Evolutionary conservation across 768 basidiomycete species (phyloP).

Genomic region (Leccinellum luteum): DNA sequence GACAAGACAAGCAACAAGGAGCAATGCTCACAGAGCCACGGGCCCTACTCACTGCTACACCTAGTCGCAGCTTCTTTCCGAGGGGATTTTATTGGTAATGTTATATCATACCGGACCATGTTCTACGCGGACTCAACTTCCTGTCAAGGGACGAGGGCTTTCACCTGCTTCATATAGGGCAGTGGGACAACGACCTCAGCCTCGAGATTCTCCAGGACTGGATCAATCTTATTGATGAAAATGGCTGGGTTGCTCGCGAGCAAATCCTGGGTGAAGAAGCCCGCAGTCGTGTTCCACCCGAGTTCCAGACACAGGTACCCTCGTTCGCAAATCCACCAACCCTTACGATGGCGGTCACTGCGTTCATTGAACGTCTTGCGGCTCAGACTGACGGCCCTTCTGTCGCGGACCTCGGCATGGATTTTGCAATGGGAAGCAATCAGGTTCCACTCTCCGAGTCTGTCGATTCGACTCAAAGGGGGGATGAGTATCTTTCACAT

Average conservation of each 20-base stretch:
- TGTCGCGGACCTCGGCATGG: constrained; percentile 65
- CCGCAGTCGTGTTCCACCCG: constrained; percentile 85
- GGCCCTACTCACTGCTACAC: constrained; percentile 85
- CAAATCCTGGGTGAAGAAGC: constrained; percentile 97
- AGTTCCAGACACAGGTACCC: constrained; percentile 93
- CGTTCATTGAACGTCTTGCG: constrained; percentile 77
- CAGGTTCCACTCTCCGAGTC: constrained; percentile 49
- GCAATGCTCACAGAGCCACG: constrained; percentile 70
- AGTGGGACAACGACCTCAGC: constrained; percentile 91
- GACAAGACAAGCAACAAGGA: constrained; percentile 42
- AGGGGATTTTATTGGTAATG: constrained; percentile 92
- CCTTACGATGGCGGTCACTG: constrained; percentile 88
- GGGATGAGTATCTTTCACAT: constrained; percentile 52
- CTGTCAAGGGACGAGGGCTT: constrained; percentile 90
- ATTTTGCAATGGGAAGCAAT: constrained; percentile 45
- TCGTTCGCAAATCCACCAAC: constrained; percentile 95
- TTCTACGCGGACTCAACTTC: constrained; percentile 1
- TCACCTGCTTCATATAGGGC: constrained; percentile 87
- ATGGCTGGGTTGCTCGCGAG: constrained; percentile 95
- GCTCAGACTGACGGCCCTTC: constrained; percentile 44
- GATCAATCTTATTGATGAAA: constrained; percentile 87
- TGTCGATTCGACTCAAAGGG: constrained; percentile 30
- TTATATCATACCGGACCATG: not conserved
- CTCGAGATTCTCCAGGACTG: constrained; percentile 88
- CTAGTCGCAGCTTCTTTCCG: constrained; percentile 95